Evolutionary conservation across 495 filamentous ascomycete genomes (phyloP).

Genomic region (Penicillium samsonianum): DNA sequence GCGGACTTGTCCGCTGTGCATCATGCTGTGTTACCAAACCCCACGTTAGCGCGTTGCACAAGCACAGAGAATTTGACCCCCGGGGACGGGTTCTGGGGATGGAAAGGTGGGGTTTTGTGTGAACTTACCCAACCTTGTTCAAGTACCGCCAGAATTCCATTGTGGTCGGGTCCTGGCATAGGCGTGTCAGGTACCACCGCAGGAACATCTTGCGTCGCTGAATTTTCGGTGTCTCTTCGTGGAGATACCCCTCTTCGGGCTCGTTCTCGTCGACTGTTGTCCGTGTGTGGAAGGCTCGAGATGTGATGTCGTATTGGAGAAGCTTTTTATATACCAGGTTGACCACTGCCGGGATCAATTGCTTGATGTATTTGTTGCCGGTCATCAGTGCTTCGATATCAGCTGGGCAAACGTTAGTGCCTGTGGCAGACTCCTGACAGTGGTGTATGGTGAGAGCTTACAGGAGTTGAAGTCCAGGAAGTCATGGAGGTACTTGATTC

Average conservation of each 20-base stretch:
- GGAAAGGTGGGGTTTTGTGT: neutral
- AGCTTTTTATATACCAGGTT: constrained; percentile 80
- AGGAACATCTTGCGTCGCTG: constrained; percentile 76
- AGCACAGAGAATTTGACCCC: neutral
- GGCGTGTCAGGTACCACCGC: constrained; percentile 65
- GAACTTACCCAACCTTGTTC: constrained; percentile 67
- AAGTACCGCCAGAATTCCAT: constrained; percentile 79
- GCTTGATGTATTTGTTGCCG: constrained; percentile 72
- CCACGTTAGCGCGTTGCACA: constrained; percentile 7
- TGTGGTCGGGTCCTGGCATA: constrained; percentile 68
- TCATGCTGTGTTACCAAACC: constrained; percentile 47
- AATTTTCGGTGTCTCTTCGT: constrained; percentile 69
- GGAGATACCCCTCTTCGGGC: constrained; percentile 59
- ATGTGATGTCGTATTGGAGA: constrained; percentile 73
- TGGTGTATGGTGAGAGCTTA: constrained; percentile 36
- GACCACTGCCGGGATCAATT: constrained; percentile 64
- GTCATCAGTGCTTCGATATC: constrained; percentile 66
- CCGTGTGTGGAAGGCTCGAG: constrained; percentile 65
- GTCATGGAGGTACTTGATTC: constrained; percentile 68
- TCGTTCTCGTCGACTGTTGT: constrained; percentile 61
- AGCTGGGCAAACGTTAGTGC: constrained; percentile 37
- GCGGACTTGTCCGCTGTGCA: constrained; percentile 68
- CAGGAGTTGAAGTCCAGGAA: constrained; percentile 72
- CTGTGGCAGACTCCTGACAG: neutral
- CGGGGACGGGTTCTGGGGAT: neutral